Conservation (phyloP, 306 rosid genomes). For the Gastrolobium villosum region DNA sequence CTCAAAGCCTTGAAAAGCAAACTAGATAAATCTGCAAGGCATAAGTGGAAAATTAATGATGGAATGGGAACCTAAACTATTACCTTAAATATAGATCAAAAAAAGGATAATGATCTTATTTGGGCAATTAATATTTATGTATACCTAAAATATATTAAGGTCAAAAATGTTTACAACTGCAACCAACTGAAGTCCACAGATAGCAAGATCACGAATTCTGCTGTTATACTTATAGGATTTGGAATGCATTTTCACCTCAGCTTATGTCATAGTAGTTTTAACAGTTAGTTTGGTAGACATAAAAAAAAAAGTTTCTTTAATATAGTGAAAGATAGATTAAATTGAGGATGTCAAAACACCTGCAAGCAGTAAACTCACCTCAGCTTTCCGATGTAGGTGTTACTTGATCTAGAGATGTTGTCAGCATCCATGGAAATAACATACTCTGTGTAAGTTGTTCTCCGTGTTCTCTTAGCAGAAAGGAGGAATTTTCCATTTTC, state of each 20-base stretch:
- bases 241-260: background rate
- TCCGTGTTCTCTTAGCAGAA: slow-evolving; percentile 86
- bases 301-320: background rate
- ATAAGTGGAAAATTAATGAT: slow-evolving; percentile 23
- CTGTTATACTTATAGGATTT: background rate
- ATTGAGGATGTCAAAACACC: background rate
- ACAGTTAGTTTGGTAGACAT: background rate
- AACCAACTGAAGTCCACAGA: background rate
- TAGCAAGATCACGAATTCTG: slow-evolving; percentile 2
- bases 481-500: slow-evolving; percentile 95
- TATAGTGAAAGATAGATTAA: background rate
- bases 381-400: slow-evolving; percentile 89
- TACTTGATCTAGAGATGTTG: slow-evolving; percentile 86
- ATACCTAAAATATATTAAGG: background rate
- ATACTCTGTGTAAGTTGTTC: slow-evolving; percentile 93
- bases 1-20: slow-evolving; percentile 8
- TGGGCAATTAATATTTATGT: background rate
- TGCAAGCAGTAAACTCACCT: slow-evolving; percentile 59
- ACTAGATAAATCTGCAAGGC: slow-evolving; percentile 4
- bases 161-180: slow-evolving; percentile 2
- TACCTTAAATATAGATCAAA: background rate
- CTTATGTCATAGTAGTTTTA: background rate
- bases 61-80: slow-evolving; percentile 4
- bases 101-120: background rate
- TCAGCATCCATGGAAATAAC: slow-evolving; percentile 94